Conservation (phyloP, 1,284 basidiomycete genomes). For the Cystobasidium slooffiae region DNA sequence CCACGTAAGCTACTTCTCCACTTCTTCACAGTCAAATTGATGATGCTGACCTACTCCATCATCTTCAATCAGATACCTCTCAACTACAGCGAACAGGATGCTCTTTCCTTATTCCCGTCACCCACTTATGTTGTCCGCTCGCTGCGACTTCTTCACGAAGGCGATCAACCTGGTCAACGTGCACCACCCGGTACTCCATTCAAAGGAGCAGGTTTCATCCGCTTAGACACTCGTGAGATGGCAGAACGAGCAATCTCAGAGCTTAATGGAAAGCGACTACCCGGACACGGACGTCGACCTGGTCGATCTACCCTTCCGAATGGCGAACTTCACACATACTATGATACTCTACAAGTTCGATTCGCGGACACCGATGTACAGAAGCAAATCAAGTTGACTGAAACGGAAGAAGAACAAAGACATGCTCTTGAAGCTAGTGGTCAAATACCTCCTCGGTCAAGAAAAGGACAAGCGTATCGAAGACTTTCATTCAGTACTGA, state of each 20-base stretch:
- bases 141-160: conserved; percentile 23
- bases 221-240: conserved; percentile 27
- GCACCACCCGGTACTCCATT: conserved; percentile 16
- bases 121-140: conserved; percentile 6
- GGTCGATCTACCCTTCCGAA: not conserved
- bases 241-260: conserved; percentile 30
- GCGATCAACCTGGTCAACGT: conserved; percentile 29
- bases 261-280: conserved; percentile 37
- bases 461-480: conserved; percentile 28
- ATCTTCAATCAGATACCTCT: conserved; percentile 27
- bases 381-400: conserved; percentile 29
- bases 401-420: not conserved
- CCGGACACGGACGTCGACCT: not conserved
- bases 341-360: conserved; percentile 32
- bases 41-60: not conserved
- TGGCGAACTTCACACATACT: not conserved
- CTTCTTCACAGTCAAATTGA: not conserved
- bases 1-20: conserved; percentile 1
- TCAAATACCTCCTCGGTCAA: not conserved
- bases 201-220: conserved; percentile 36
- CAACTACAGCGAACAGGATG: conserved; percentile 36
- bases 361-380: conserved; percentile 42
- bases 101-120: conserved; percentile 26
- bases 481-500: conserved; percentile 7
- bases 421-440: conserved; percentile 10